Evolutionary conservation across 2,329 filamentous ascomycete species (phyloP), one percentile per base, ranked within the genome.

Genomic region (Fusarium clavum): DNA sequence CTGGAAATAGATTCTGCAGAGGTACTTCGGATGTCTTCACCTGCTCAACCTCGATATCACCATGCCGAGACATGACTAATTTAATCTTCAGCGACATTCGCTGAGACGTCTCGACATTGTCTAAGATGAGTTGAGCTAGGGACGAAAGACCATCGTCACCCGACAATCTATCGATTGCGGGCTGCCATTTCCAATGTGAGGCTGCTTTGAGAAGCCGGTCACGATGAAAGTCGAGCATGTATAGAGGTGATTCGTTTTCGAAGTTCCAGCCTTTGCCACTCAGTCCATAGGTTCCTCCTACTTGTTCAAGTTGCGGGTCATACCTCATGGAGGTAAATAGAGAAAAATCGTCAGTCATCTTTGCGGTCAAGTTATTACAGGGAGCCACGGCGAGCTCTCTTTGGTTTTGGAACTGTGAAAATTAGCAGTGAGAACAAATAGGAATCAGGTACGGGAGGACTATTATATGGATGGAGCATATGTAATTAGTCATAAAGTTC

Each of bases 141-240:
- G 72, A 74, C 5, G 74, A 62, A 20, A 91, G 77, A 0, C 86
- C 88, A 2, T 73, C 63, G 0, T 81, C 74, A 1, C 86, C 88
- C 0, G 80, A 75, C 9, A 91, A 79, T 6, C 73, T 67, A 1
- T 81, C 73, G 12, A 85, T 71, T 1, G 84, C 88, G 6, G 75
- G 64, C 3, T 79, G 72, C 88, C 88, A 91, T 8, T 79, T 75
- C 82, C 87, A 91, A 70, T 90, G 77, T 8, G 74, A 78, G 8
- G 88, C 88, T 16, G 88, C 89, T 60, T 82, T 86, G n/a, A 94
- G 83, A 77, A 97, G 87, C 56, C 94, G 91, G 77, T 94, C 91
- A 47, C 89, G 88, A 78, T 97, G 94, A 72, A 91, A 90, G 61
- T 89, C 84, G 18, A 96, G 86, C 85, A 97, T 93, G 79, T 97